phyloP scores from a whole-genome alignment of 495 filamentous ascomycete genomes.

The Clohesyomyces aquaticus region DNA sequence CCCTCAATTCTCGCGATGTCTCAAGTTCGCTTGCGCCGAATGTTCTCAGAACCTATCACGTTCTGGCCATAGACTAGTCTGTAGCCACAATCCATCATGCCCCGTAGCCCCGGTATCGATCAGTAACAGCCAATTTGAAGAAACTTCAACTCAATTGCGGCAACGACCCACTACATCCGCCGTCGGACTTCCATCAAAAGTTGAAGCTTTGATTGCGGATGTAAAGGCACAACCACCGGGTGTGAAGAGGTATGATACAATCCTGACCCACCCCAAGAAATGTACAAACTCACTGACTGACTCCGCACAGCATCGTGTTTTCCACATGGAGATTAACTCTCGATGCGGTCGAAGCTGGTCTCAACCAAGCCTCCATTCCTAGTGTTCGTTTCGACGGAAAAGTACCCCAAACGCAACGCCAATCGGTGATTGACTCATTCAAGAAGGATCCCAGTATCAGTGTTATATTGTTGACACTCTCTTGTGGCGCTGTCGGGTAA shows the following conservation, averaged over 20 bases:
- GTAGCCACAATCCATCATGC: constrained; percentile 14
- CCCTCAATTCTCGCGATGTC: constrained; percentile 13
- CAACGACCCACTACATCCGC: not conserved
- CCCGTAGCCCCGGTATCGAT: constrained; percentile 12
- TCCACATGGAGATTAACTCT: constrained; percentile 54
- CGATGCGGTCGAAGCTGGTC: constrained; percentile 46
- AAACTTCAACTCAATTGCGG: not conserved
- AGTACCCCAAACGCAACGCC: constrained; percentile 37
- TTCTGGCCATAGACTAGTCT: not conserved
- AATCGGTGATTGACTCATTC: constrained; percentile 24
- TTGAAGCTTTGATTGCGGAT: constrained; percentile 10
- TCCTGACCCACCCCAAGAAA: not conserved
- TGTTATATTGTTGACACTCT: constrained; percentile 33
- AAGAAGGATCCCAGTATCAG: constrained; percentile 18
- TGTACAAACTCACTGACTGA: not conserved
- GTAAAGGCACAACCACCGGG: constrained; percentile 4
- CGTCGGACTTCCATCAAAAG: constrained; percentile 12
- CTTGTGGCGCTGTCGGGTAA: constrained; percentile 28
- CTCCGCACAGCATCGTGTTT: constrained; percentile 49
- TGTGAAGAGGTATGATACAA: constrained; percentile 28
- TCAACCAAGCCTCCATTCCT: constrained; percentile 43
- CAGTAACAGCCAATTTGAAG: constrained; percentile 6
- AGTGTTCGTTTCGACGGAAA: constrained; percentile 53
- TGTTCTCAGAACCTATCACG: constrained; percentile 5
- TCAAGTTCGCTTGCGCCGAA: constrained; percentile 13